A percentile compares a stretch with the other conserved stretches of the same genome.
phyloP scores from a whole-genome alignment of 305 asterid species.

The Caryopteris hybrid region DNA sequence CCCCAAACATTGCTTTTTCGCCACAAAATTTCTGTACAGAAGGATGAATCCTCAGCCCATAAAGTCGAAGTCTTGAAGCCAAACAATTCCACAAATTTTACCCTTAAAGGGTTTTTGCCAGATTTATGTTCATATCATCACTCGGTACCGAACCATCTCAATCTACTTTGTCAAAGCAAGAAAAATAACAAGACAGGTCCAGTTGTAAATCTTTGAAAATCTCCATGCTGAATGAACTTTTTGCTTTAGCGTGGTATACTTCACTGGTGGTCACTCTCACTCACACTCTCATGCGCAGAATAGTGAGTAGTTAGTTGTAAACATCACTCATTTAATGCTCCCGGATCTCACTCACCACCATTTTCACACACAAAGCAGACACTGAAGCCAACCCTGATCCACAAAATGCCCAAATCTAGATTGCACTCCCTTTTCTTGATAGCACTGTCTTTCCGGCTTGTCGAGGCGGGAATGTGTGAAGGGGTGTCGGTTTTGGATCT shows the following conservation, averaged over 20 bases:
- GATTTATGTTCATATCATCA: too few relatives aligned
- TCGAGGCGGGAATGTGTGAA: slow-evolving; percentile 14
- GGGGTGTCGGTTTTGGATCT: slow-evolving; percentile 33
- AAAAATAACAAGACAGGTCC: too few relatives aligned
- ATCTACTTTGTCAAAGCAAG: background rate
- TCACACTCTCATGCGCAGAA: slow-evolving; percentile 9
- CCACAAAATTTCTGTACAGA: too few relatives aligned
- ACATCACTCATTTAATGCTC: slow-evolving; percentile 8
- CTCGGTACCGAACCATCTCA: background rate
- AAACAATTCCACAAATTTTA: too few relatives aligned
- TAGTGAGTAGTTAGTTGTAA: slow-evolving; percentile 7
- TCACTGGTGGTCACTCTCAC: slow-evolving; percentile 20
- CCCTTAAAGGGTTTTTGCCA: too few relatives aligned
- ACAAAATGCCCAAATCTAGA: slow-evolving; percentile 35
- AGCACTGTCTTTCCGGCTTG: slow-evolving; percentile 9
- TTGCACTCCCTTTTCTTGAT: slow-evolving; percentile 18
- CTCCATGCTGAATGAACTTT: too few relatives aligned
- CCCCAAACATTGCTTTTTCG: too few relatives aligned
- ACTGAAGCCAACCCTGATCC: background rate
- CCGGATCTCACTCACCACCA: slow-evolving; percentile 8
- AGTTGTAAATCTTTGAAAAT: too few relatives aligned
- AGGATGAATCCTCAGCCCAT: too few relatives aligned
- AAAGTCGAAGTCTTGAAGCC: too few relatives aligned
- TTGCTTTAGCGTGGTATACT: background rate
- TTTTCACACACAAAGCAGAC: slow-evolving; percentile 8